Base-by-base conservation (phyloP, 257 asterid genomes). In the Anisodus acutangulus region DNA sequence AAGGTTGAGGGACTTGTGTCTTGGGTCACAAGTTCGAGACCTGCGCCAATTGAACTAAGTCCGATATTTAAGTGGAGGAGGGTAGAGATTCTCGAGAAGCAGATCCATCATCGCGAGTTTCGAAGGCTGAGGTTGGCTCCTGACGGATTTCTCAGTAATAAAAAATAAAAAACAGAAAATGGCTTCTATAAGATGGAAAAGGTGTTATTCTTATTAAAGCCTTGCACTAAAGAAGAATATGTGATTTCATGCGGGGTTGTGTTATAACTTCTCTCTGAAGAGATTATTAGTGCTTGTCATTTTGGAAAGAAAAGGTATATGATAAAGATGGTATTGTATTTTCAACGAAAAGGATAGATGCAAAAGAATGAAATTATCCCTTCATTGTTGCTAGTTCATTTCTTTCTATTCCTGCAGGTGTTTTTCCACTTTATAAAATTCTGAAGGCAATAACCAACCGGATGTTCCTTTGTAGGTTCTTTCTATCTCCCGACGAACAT, bases 401-500 rank as follows among this genome's bases (percentile, higher is more conserved):
- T 78, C 81, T 13, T 78, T 78, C 13, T 6, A 8, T 17, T 3
- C 9, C 1, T 76, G 64, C 26, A 78, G 17, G 37, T 67, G 47
- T 78, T n/a, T 57, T 68, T 83, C 55, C 79, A 62, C 12, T 49
- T 72, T 10, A 16, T 8, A 63, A 22, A 3, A 68, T 81, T 39
- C 22, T 55, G 26, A 53, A 15, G 49, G 70, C 37, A 31, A 59
- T 51, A 49, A 22, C 37, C 68, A 51, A 89, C 84, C 37, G 74
- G 17, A n/a, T 58, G 15, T 53, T 35, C 35, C n/a, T 83, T 85
- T 49, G 31, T 41, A 96, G 98, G 99, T 90, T 89, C 98, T 31
- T 81, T 92, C 6, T 96, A 94, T 89, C 90, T 96, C 88, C 98
- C 98, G 55, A 90, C 98, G 64, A 96, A 96, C 85, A 86, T 96